phyloP scores from a whole-genome alignment of 1,284 basidiomycete species.

The Microbotryomycetes sp. region DNA sequence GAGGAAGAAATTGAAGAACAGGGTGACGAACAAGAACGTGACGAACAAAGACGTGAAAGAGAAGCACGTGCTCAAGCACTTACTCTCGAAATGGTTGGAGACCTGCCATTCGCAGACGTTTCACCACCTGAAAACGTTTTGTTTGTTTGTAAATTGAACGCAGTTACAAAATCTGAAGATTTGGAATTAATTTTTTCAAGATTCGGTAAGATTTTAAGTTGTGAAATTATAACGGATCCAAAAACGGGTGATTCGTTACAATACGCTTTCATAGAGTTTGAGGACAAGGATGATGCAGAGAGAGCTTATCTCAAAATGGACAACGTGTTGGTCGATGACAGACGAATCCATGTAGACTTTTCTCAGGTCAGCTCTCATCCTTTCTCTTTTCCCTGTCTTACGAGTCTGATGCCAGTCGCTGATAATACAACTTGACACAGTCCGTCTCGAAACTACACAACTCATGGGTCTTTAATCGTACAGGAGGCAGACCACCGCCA shows the following conservation, averaged over 20 bases:
- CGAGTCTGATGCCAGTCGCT: background rate
- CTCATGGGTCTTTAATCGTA: constrained; percentile 43
- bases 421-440: constrained; percentile 53
- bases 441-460: constrained; percentile 63
- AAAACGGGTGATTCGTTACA: constrained; percentile 92
- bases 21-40: constrained; percentile 61
- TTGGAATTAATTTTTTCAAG: constrained; percentile 94
- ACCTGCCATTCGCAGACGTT: constrained; percentile 95
- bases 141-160: constrained; percentile 97
- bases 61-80: constrained; percentile 88
- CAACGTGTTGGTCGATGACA: constrained; percentile 96
- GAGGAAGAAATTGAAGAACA: constrained; percentile 59
- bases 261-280: constrained; percentile 99
- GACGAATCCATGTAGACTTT: constrained; percentile 98
- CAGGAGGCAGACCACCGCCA: constrained; percentile 36
- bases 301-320: constrained; percentile 99
- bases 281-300: constrained; percentile 84
- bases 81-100: constrained; percentile 98
- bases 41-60: constrained; percentile 66
- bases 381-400: background rate
- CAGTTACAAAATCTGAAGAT: constrained; percentile 91
- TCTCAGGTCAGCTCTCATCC: constrained; percentile 48
- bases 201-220: constrained; percentile 91
- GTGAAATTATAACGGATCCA: constrained; percentile 94
- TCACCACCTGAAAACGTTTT: constrained; percentile 96